Evolutionary conservation across 768 basidiomycete genomes (phyloP), one percentile per base, ranked within the genome.

Genomic region (Boletus reticulatus): DNA sequence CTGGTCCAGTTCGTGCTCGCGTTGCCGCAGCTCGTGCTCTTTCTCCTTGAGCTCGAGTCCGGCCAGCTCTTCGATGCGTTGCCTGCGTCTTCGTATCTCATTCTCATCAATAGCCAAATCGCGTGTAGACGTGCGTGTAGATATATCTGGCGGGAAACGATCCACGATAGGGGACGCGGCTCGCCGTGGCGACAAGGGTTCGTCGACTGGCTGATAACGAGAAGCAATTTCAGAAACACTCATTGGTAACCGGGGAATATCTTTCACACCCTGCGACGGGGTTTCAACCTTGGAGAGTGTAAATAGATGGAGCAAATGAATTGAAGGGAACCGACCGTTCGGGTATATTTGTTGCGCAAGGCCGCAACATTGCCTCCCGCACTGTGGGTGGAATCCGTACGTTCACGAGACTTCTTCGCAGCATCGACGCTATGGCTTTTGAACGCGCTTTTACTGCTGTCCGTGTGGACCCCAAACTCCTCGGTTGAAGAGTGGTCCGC

Each of bases 191-290:
- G 79, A 77, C n/a, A 72, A 61, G 43, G 74, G 77, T 13, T 67
- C 69, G 24, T 80, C 80, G 2, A 63, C 51, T 7, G 80, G 68
- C 60, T 83, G 79, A 59, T 88, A 91, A 32, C 82, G 81, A 38
- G 78, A 79, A 3, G 88, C 86, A 13, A 90, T 71, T 58, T 83
- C 78, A 10, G 77, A 80, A 24, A 89, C 88, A 43, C 83, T 88
- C 49, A 81, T 68, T 1, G 86, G 83, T 24, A 88, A 68, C 17
- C 82, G 81, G 34, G 87, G 87, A 12, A 85, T 62, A 48, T 89
- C 86, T 61, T 80, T 83, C 29, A 79, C 82, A 13, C 78, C 76
- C 14, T 83, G 83, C 12, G 84, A 84, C 1, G 74, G 64, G 4
- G 78, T 74, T 12, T 76, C 80, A 47, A 82, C 70, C 85, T 65